Evolutionary conservation across 1,284 basidiomycete species (phyloP), one percentile per base, ranked within the genome.

Genomic region (Hymenochaete sp.): DNA sequence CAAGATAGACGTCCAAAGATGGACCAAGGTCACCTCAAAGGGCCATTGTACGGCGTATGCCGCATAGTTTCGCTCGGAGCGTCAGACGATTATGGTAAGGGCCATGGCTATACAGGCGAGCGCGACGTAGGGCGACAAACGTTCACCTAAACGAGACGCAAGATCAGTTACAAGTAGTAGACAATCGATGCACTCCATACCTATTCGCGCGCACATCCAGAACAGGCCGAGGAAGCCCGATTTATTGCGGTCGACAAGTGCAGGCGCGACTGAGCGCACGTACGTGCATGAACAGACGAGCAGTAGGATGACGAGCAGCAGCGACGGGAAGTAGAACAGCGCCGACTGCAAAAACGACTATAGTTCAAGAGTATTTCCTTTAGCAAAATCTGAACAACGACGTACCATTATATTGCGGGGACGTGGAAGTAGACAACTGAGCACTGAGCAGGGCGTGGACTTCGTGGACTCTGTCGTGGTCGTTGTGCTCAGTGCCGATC

Each of bases 251-350:
- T 98, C 96, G 22, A 98, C 75, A 5, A 98, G 67, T 19, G 86
- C 75, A 3, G 95, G 95, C 3, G 89, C 84, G 2, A 91, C 82
- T 0, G 90, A 84, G 45, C 95, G 81, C 13, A 95, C 75, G 62
- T 98, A 98, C 2, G 96, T 95, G 71, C 92, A 97, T 36, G 95
- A 98, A 70, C 96, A 98, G 51, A 98, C 93, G 60, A 88, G 72
- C 42, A 98, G 78, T 13, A 98, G 75, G 52, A 97, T 82, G 60
- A 96, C 92, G 55, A 96, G 80, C 10, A 98, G 75, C 14, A 98
- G 76, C 1, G 92, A 93, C 65, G 95, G 86, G 61, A 98, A 98
- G 70, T 97, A 95, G 79, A 98, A 97, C 28, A 98, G 74, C 5
- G 96, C 95, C 37, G 93, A 95, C 93, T 97, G 57, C 6, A 49